These are phyloP conservation scores for Eragrostis curvula DNA, from an alignment of 176 grass and related monocot species.

Conservation along the genomic window DNA sequence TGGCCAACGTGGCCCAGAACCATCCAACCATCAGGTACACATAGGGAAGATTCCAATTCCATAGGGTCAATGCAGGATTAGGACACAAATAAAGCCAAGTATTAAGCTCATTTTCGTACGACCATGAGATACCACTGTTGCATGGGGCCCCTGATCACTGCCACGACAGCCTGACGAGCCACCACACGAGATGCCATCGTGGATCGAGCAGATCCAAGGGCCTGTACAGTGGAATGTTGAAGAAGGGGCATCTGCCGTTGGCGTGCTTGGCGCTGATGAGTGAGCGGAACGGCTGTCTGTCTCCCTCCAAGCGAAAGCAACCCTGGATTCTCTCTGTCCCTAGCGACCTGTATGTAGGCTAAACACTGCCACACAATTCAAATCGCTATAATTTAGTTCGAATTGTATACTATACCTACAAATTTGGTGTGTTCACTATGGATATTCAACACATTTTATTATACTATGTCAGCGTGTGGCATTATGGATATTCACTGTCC, in stretches of 20 bases:
- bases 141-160: not conserved
- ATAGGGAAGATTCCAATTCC: constrained; percentile 30
- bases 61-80: constrained; percentile 8
- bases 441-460: too few relatives aligned
- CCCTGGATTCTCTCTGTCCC: constrained; percentile 36
- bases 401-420: too few relatives aligned
- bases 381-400: too few relatives aligned
- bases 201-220: constrained; percentile 26
- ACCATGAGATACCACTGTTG: constrained; percentile 41
- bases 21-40: constrained; percentile 2
- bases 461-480: not conserved
- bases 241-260: constrained; percentile 36
- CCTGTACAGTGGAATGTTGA: not conserved
- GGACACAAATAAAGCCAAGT: not conserved
- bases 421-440: too few relatives aligned
- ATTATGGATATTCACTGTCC: not conserved
- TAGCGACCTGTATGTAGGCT: not conserved
- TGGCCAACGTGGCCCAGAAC: not conserved
- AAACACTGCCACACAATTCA: too few relatives aligned
- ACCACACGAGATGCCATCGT: constrained; percentile 7
- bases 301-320: constrained; percentile 19
- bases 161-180: constrained; percentile 13
- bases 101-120: constrained; percentile 14
- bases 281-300: not conserved
- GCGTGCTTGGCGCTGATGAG: not conserved